Conservation (phyloP, 2,329 filamentous ascomycete species). For the Claviceps digitariae region DNA sequence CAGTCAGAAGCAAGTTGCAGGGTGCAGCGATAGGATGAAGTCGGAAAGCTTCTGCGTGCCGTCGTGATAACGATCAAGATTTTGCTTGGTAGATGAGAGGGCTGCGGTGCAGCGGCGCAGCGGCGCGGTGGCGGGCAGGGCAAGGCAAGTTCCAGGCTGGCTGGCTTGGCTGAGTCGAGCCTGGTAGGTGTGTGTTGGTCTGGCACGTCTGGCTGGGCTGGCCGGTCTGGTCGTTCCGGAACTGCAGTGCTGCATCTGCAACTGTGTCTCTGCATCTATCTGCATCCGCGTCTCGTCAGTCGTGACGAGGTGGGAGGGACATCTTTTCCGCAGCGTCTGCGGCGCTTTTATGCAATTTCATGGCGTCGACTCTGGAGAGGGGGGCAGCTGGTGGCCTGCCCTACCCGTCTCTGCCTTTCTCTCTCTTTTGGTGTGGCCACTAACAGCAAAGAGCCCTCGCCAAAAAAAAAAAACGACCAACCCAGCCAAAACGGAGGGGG, state of each 20-base stretch:
- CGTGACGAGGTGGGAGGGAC: not conserved
- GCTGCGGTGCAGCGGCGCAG: not conserved
- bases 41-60: conserved; percentile 4
- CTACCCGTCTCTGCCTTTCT: not conserved
- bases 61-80: conserved; percentile 6
- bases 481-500: too few species aligned
- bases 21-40: conserved; percentile 6
- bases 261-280: too few species aligned
- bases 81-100: conserved; percentile 7
- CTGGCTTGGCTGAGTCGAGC: too few species aligned
- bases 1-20: not conserved
- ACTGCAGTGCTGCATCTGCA: conserved; percentile 5
- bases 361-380: not conserved
- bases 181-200: not conserved
- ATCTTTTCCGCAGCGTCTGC: conserved; percentile 11
- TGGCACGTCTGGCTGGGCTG: too few species aligned
- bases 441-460: not conserved
- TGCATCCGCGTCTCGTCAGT: too few species aligned
- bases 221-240: too few species aligned
- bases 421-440: conserved; percentile 13
- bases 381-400: not conserved
- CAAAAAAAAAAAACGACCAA: too few species aligned
- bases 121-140: not conserved
- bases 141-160: too few species aligned
- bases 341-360: conserved; percentile 21